phyloP scores from a whole-genome alignment of 148 eudicot genomes.

The Arbutus unedo region DNA sequence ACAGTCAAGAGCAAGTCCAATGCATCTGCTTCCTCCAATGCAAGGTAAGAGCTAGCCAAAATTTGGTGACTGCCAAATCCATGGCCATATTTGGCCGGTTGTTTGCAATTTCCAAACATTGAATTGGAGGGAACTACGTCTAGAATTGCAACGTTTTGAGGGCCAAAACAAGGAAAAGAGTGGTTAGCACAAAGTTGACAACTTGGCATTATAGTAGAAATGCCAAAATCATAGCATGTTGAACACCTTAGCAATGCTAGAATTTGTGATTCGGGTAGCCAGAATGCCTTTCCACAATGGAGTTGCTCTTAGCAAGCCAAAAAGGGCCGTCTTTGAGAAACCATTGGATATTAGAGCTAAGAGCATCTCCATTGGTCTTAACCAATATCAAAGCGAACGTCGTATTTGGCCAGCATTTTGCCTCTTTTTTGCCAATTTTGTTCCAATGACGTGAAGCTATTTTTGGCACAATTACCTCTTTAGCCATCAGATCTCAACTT shows the following conservation, averaged over 20 bases:
- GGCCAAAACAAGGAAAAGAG: not conserved
- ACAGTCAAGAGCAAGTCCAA: not conserved
- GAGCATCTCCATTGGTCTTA: not conserved
- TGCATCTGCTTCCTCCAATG: not conserved
- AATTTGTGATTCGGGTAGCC: not conserved
- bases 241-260: too few species aligned
- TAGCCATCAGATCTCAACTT: not conserved
- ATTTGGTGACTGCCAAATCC: too few species aligned
- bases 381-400: not conserved
- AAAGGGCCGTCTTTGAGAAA: not conserved
- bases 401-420: not conserved
- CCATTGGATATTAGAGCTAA: not conserved
- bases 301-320: not conserved
- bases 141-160: not conserved
- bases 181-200: too few species aligned
- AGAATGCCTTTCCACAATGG: not conserved
- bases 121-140: not conserved
- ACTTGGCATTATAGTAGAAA: too few species aligned
- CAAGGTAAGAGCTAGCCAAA: too few species aligned
- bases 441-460: not conserved
- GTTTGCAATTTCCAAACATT: not conserved
- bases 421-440: not conserved
- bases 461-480: not conserved
- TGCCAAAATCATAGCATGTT: too few species aligned
- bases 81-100: not conserved